Evolutionary conservation across 2,329 filamentous ascomycete genomes (phyloP).

Genomic region (Sporothrix dimorphospora): DNA sequence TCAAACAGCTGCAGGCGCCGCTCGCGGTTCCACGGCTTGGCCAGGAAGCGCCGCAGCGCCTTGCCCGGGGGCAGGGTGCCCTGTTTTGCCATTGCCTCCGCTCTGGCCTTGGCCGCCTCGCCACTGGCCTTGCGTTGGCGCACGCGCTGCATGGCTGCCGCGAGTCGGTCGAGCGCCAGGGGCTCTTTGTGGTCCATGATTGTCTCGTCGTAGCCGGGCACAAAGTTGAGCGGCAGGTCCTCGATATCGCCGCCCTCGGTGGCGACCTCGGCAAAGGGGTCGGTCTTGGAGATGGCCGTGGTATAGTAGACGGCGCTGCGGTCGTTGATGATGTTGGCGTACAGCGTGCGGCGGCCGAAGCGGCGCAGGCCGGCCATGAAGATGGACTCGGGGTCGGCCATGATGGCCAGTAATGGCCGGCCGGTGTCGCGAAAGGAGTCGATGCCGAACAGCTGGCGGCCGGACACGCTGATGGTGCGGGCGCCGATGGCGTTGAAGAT

Average conservation of each 20-base stretch:
- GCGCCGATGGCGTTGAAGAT: constrained; percentile 85
- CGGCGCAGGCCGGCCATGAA: constrained; percentile 78
- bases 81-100: neutral
- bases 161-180: constrained; percentile 40
- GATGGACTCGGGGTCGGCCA: constrained; percentile 82
- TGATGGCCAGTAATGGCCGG: constrained; percentile 75
- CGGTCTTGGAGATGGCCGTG: constrained; percentile 72
- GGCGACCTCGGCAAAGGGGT: constrained; percentile 65
- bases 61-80: neutral
- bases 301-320: constrained; percentile 82
- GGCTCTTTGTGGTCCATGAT: constrained; percentile 72
- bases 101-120: constrained; percentile 19
- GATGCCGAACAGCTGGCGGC: constrained; percentile 83
- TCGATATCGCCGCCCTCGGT: constrained; percentile 53
- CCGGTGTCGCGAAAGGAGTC: constrained; percentile 83
- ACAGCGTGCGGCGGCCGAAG: constrained; percentile 78
- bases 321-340: constrained; percentile 88
- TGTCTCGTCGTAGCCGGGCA: constrained; percentile 73
- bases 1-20: constrained; percentile 29
- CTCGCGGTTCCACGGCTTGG: constrained; percentile 30
- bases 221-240: constrained; percentile 70
- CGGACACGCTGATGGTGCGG: constrained; percentile 78
- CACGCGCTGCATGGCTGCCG: neutral
- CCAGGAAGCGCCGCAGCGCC: constrained; percentile 27
- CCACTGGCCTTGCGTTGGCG: constrained; percentile 13